Conservation (phyloP, 306 rosid species). For the Psophocarpus tetragonolobus region DNA sequence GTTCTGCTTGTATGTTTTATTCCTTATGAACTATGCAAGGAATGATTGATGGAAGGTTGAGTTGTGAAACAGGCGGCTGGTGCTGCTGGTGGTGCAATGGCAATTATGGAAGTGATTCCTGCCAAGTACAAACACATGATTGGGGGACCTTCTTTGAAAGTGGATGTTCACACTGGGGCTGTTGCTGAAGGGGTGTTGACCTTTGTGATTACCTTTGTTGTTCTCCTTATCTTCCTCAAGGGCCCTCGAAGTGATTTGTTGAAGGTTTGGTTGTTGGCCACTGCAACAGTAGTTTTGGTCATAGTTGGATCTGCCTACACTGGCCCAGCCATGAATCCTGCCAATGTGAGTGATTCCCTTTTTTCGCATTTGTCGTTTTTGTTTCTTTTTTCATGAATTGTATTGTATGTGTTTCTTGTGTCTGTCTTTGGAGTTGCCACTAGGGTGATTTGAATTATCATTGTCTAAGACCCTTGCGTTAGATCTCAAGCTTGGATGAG, state of each 20-base stretch:
- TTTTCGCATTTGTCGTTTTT: not conserved
- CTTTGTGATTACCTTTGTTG: constrained; percentile 65
- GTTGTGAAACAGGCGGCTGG: constrained; percentile 62
- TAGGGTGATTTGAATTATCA: not conserved
- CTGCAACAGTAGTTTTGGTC: constrained; percentile 55
- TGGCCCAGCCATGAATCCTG: constrained; percentile 94
- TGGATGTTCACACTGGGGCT: constrained; percentile 83
- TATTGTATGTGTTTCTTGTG: not conserved
- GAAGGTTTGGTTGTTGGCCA: constrained; percentile 66
- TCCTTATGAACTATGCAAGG: not conserved
- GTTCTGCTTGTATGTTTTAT: not conserved
- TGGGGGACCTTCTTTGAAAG: constrained; percentile 85
- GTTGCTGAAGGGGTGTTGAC: constrained; percentile 81
- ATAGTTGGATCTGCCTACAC: constrained; percentile 69
- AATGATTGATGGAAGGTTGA: constrained; percentile 7
- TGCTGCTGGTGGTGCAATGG: constrained; percentile 84
- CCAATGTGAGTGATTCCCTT: constrained; percentile 62
- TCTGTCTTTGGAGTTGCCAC: not conserved
- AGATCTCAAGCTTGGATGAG: not conserved
- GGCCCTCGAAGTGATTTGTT: constrained; percentile 67
- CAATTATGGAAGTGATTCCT: constrained; percentile 71
- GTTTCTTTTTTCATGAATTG: not conserved
- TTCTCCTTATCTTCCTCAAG: constrained; percentile 65
- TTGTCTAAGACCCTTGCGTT: not conserved
- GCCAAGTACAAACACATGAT: constrained; percentile 67